These are phyloP conservation scores for Neurospora sp. DNA, from an alignment of 2,329 filamentous ascomycete species.

Conservation along the genomic window DNA sequence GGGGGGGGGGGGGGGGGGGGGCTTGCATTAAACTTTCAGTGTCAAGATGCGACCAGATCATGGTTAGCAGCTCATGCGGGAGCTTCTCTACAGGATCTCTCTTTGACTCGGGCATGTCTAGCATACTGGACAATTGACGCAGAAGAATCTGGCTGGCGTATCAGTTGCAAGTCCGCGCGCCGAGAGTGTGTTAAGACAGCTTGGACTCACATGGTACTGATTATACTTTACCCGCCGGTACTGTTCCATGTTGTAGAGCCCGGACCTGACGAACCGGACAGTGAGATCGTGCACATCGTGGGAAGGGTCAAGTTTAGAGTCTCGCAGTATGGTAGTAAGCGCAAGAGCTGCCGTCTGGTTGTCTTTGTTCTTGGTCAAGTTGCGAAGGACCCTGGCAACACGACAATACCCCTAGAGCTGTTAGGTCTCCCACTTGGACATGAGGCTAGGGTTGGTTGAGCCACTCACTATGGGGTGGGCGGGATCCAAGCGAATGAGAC, in stretches of 20 bases:
- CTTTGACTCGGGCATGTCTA: conserved; percentile 6
- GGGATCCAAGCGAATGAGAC: conserved; percentile 14
- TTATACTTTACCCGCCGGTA: conserved; percentile 5
- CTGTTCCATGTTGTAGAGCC: conserved; percentile 5
- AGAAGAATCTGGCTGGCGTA: conserved; percentile 9
- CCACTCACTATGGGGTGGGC: conserved; percentile 12
- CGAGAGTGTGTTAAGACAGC: neutral
- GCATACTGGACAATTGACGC: conserved; percentile 10
- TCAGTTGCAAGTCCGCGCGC: neutral
- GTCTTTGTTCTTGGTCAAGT: conserved; percentile 5
- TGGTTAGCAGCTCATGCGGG: conserved; percentile 12
- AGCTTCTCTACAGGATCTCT: conserved; percentile 14
- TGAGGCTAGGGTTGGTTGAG: neutral
- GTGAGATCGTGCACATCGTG: conserved; percentile 4
- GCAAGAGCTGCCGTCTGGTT: neutral
- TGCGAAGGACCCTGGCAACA: conserved; percentile 10
- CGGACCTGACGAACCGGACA: conserved; percentile 6
- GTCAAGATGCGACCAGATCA: conserved; percentile 13
- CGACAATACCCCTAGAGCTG: conserved; percentile 17
- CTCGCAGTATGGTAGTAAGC: conserved; percentile 2
- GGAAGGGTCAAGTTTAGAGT: neutral
- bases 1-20: neutral
- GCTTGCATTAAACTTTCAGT: conserved; percentile 7
- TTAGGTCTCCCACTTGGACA: neutral
- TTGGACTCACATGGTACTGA: conserved; percentile 10